phyloP scores from a whole-genome alignment of 139 green algal species.

The Chlorella vulgaris region DNA sequence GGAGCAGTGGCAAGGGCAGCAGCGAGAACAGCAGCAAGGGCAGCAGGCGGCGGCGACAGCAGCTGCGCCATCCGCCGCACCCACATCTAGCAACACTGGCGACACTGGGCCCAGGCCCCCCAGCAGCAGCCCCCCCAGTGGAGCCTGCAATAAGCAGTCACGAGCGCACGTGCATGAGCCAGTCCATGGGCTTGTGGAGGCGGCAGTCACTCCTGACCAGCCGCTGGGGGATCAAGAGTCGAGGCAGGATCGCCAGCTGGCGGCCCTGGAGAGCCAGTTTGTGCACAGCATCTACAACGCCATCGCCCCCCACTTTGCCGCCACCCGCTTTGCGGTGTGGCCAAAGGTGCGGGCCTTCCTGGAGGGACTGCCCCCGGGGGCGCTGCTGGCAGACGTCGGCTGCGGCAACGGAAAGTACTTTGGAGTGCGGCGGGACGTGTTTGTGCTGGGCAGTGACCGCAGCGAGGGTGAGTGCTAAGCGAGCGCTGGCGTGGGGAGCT shows the following conservation, averaged over 20 bases:
- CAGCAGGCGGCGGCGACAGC: background rate
- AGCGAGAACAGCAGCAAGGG: slow-evolving; percentile 30
- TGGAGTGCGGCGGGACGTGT: slow-evolving; percentile 74
- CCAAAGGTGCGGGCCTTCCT: slow-evolving; percentile 88
- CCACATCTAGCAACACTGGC: background rate
- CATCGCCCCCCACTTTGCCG: slow-evolving; percentile 95
- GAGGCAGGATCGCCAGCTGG: slow-evolving; percentile 10
- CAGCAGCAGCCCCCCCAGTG: background rate
- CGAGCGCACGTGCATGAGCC: too few relatives aligned
- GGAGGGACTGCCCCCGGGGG: slow-evolving; percentile 61
- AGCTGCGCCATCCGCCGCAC: background rate
- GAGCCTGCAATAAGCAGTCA: too few relatives aligned
- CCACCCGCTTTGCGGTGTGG: slow-evolving; percentile 94
- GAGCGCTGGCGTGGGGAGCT: background rate
- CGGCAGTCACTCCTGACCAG: too few relatives aligned
- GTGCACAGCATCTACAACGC: slow-evolving; percentile 94
- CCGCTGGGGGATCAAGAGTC: too few relatives aligned
- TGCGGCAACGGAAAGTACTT: slow-evolving; percentile 99
- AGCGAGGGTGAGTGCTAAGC: slow-evolving; percentile 52
- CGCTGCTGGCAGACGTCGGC: slow-evolving; percentile 89
- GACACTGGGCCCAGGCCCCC: background rate
- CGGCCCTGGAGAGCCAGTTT: slow-evolving; percentile 63
- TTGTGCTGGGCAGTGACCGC: slow-evolving; percentile 77
- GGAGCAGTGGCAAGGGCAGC: slow-evolving; percentile 35
- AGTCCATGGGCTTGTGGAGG: too few relatives aligned